phyloP scores from a whole-genome alignment of 2,329 filamentous ascomycete species.

The Apiospora kogelbergensis region DNA sequence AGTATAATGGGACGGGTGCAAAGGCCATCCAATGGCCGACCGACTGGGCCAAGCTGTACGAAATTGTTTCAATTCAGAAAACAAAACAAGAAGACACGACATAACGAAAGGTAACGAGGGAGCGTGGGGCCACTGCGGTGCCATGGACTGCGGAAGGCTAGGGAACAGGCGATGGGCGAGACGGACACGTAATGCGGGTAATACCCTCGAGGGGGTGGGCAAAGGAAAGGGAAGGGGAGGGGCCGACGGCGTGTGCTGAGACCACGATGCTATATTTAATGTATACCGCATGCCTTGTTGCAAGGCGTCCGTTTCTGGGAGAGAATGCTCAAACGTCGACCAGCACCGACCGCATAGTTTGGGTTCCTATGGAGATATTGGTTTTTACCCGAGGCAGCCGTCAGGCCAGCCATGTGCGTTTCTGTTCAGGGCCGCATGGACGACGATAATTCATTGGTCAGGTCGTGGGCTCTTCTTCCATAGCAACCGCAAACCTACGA shows the following conservation, averaged over 20 bases:
- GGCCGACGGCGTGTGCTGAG: neutral
- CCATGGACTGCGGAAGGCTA: neutral
- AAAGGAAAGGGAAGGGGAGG: neutral
- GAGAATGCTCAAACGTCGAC: neutral
- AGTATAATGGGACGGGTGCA: constrained; percentile 3
- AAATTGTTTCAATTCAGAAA: neutral
- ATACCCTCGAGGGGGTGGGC: neutral
- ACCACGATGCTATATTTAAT: neutral
- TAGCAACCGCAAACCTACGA: neutral
- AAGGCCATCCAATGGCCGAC: neutral
- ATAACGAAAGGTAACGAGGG: neutral
- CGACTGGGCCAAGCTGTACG: neutral
- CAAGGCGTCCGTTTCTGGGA: neutral
- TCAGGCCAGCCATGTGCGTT: neutral
- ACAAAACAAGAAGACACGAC: neutral
- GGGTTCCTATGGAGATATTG: neutral
- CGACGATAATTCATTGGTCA: neutral
- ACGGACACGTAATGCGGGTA: neutral
- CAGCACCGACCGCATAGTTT: neutral
- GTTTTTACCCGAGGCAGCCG: neutral
- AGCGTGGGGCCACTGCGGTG: neutral
- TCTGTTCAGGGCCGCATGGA: neutral
- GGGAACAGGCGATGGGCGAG: neutral
- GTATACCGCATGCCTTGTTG: neutral
- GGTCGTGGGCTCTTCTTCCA: neutral